Percentiles rank a stretch among this genome's conserved stretches.
Evolutionary conservation across 495 filamentous ascomycete genomes (phyloP).

Genomic region (Delitschia confertaspora): DNA sequence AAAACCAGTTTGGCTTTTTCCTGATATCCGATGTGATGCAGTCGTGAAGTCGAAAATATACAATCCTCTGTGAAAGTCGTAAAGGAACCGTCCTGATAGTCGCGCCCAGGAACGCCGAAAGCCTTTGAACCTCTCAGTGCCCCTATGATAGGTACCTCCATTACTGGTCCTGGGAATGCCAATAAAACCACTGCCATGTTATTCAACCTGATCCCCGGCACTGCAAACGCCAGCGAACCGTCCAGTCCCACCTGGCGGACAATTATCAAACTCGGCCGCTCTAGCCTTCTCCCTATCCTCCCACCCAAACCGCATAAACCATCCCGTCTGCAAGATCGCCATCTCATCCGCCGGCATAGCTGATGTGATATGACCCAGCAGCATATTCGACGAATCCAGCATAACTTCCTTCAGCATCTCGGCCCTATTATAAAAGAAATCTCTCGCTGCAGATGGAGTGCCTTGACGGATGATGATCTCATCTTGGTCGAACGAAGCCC

Average conservation of each 20-base stretch:
- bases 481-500: slow-evolving; percentile 24
- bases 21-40: too few relatives aligned
- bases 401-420: slow-evolving; percentile 15
- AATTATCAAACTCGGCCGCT: slow-evolving; percentile 33
- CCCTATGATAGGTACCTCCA: too few relatives aligned
- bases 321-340: slow-evolving; percentile 21
- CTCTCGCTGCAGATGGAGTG: slow-evolving; percentile 22
- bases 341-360: slow-evolving; percentile 26
- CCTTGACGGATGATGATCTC: slow-evolving; percentile 8
- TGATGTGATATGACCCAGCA: slow-evolving; percentile 32
- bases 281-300: slow-evolving; percentile 19
- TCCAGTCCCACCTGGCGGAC: slow-evolving; percentile 30
- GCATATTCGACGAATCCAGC: slow-evolving; percentile 11
- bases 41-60: too few relatives aligned
- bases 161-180: too few relatives aligned
- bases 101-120: too few relatives aligned
- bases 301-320: slow-evolving; percentile 31
- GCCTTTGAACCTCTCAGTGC: too few relatives aligned
- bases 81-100: too few relatives aligned
- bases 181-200: neutral
- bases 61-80: too few relatives aligned
- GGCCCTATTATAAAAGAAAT: too few relatives aligned
- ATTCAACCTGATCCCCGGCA: neutral
- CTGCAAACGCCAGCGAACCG: slow-evolving; percentile 22
- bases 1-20: too few relatives aligned